These are phyloP conservation scores for Pestalotiopsis sp. DNA, from an alignment of 2,329 filamentous ascomycete species.

Conservation along the genomic window DNA sequence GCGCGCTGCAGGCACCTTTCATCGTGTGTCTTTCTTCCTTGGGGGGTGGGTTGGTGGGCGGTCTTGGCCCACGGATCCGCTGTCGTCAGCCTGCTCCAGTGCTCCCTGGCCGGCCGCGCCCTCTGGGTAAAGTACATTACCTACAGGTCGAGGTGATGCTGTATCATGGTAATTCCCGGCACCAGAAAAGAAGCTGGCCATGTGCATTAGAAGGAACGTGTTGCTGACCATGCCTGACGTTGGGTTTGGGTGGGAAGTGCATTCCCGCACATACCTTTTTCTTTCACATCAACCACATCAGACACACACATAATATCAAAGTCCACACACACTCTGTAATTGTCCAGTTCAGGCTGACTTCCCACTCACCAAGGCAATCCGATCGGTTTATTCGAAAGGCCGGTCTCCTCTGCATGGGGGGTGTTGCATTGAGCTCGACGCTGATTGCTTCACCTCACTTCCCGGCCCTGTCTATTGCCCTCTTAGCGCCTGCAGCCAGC, in stretches of 20 bases:
- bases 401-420: constrained; percentile 7
- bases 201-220: background rate
- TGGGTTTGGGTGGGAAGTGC: background rate
- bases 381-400: constrained; percentile 11
- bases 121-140: background rate
- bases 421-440: constrained; percentile 7
- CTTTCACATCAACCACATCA: background rate
- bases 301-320: background rate
- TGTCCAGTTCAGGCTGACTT: too few relatives aligned
- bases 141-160: background rate
- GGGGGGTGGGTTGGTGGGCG: background rate
- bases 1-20: constrained; percentile 8
- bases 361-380: background rate
- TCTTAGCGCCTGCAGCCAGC: constrained; percentile 9
- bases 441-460: constrained; percentile 11
- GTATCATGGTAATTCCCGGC: background rate
- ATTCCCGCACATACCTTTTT: background rate
- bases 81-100: constrained; percentile 1
- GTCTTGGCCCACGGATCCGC: background rate
- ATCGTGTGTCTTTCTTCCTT: background rate
- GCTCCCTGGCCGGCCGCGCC: background rate
- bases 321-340: too few relatives aligned
- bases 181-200: background rate
- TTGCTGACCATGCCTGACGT: background rate
- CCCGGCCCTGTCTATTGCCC: constrained; percentile 6